A percentile compares a stretch with the other conserved stretches of the same genome.
Conservation (phyloP, 768 basidiomycete species). For the Hemileccinum impolitum region DNA sequence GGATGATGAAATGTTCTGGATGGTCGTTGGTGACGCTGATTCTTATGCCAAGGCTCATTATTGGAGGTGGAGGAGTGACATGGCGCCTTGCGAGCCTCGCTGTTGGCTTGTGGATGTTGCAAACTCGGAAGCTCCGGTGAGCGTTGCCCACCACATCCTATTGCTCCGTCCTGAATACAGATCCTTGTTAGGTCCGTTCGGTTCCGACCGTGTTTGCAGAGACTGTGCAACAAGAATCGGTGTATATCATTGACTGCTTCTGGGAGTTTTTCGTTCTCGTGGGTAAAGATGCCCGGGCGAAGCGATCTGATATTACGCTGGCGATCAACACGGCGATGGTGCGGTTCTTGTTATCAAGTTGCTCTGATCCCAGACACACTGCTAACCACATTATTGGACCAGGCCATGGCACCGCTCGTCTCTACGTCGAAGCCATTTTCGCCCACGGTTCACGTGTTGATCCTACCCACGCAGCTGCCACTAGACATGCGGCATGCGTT, state of each 20-base stretch:
- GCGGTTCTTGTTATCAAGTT: conserved; percentile 7
- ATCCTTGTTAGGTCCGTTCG: conserved; percentile 40
- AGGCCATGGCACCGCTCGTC: conserved; percentile 55
- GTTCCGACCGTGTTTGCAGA: conserved; percentile 45
- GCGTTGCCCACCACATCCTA: conserved; percentile 12
- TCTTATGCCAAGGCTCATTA: conserved; percentile 74
- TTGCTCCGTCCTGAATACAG: conserved; percentile 1
- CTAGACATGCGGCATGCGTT: conserved; percentile 64
- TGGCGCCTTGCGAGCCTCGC: conserved; percentile 42
- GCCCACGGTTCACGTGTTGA: conserved; percentile 69
- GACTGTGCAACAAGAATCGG: conserved; percentile 37
- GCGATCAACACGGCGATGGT: conserved; percentile 61
- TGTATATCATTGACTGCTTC: conserved; percentile 70
- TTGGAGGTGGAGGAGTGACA: conserved; percentile 67
- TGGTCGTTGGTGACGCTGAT: conserved; percentile 72
- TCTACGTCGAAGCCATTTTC: conserved; percentile 59
- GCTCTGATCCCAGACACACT: background rate
- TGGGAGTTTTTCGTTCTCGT: conserved; percentile 82
- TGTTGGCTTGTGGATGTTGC: conserved; percentile 57
- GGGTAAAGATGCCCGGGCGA: conserved; percentile 59
- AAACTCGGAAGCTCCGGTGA: conserved; percentile 38
- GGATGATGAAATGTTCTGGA: conserved; percentile 81
- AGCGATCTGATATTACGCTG: conserved; percentile 56
- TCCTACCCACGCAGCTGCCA: conserved; percentile 74
- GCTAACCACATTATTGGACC: background rate